These are phyloP conservation scores for Tolypocladium inflatum DNA, from an alignment of 2,329 filamentous ascomycete genomes.

Conservation along the genomic window DNA sequence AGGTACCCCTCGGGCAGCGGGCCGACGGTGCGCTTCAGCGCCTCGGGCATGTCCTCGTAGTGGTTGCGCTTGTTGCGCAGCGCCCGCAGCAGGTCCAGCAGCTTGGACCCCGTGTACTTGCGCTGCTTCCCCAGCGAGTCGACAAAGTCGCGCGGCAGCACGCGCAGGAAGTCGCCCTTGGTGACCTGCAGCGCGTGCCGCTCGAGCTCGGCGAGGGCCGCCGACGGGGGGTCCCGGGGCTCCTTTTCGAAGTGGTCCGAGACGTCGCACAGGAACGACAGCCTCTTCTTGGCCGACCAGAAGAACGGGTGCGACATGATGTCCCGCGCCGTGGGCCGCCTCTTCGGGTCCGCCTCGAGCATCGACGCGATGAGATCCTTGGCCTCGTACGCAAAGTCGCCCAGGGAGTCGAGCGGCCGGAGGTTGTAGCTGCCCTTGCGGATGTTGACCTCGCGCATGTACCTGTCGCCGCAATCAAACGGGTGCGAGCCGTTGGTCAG, in stretches of 20 bases:
- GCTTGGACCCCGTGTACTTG: conserved; percentile 77
- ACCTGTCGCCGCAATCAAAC: conserved; percentile 87
- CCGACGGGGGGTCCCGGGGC: conserved; percentile 69
- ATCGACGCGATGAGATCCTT: conserved; percentile 80
- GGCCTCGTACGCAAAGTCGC: conserved; percentile 78
- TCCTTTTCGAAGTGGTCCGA: conserved; percentile 97
- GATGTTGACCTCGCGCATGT: conserved; percentile 96
- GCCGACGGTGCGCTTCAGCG: conserved; percentile 61
- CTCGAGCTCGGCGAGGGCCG: conserved; percentile 52
- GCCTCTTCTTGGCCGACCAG: conserved; percentile 81
- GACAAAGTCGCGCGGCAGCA: conserved; percentile 71
- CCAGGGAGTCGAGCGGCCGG: conserved; percentile 61
- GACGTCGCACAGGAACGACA: conserved; percentile 90
- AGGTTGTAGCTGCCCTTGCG: conserved; percentile 78
- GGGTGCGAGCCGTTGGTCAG: conserved; percentile 86
- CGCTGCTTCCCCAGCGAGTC: conserved; percentile 87
- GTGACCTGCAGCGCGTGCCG: conserved; percentile 41
- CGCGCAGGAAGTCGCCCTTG: conserved; percentile 66
- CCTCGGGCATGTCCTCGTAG: conserved; percentile 88
- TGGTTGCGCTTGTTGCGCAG: conserved; percentile 95
- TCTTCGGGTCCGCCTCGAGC: conserved; percentile 46
- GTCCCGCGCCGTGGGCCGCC: conserved; percentile 61
- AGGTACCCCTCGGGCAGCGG: conserved; percentile 72
- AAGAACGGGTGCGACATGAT: conserved; percentile 95
- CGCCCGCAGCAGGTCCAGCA: conserved; percentile 81